Evolutionary conservation across 1,284 basidiomycete genomes (phyloP), one percentile per base, ranked within the genome.

Genomic region (Pholiota adiposa): DNA sequence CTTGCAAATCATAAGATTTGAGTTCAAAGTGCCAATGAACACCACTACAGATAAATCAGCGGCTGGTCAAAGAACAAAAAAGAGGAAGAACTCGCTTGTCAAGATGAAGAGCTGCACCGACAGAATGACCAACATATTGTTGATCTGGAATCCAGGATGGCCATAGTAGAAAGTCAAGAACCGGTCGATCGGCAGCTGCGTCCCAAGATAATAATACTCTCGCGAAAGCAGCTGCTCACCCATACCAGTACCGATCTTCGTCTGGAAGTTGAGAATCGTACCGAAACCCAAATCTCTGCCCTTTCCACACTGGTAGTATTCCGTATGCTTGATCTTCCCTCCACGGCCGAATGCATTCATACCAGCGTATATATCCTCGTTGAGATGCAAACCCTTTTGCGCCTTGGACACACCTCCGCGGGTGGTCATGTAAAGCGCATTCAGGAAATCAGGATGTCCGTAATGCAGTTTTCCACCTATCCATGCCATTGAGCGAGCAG

Each of bases 121-220:
- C 67, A 96, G 77, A 70, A 98, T 97, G 74, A 98, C 92, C 71
- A 99, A 83, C 83, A 98, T 98, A 77, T 99, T 99, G 85, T 99
- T 98, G 81, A 99, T 96, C 75, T 98, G 96, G 91, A 99, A 99
- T 65, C 97, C 97, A 53, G 97, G 97, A 78, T 99, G 97, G 53
- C 94, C 97, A 74, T 99, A 99, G 83, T 99, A 99, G 85, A 98
- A 99, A 55, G 97, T 98, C 73, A 99, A 81, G 90, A 99, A 99
- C 54, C 97, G 90, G 74, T 99, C 97, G 74, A 98, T 89, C 41
- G 97, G 96, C 49, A 99, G 86, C 75, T 99, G 97, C n/a, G 97
- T 99, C 54, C 97, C 97, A 65, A 99, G 79, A 75, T 99, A 99
- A 79, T 99, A 99, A 79, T 99, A 98, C 79, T 99, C 97, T 69